Base-by-base conservation (phyloP, 2,329 filamentous ascomycete genomes). In the Fusarium palustre region DNA sequence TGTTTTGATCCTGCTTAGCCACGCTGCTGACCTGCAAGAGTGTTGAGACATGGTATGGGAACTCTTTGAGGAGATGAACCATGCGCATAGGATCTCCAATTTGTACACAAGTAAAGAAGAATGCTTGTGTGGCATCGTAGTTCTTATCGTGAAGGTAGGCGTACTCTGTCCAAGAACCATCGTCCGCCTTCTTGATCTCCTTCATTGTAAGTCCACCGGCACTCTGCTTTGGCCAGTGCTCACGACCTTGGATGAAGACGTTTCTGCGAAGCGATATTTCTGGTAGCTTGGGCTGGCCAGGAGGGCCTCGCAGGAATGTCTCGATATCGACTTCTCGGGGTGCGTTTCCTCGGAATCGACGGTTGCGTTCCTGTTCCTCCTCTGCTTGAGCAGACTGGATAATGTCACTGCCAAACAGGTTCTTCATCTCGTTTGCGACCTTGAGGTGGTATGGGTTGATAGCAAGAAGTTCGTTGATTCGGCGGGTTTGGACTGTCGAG, bases 21-120 rank as follows among this genome's bases (percentile, higher is more conserved):
- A 98, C 92, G 77, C 93, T 93, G 66, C 93, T 97, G 30, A 97
- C 94, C 77, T 97, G 94, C 24, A 98, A 89, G n/a, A 98, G 86
- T 3, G 93, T 94, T 2, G 93, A 96, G 70, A 98, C 91, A 77
- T 98, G 94, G 78, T 97, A 98, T 5, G 95, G 81, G 42, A 71
- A 73, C 66, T 74, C 63, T 57, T 76, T 77, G 41, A 98, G 83
- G 53, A 96, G 87, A 36, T 90, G 83, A 42, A 98, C 89, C 81
- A 99, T 87, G 56, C 90, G 86, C 79, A 97, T 91, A 6, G 93
- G 93, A 74, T 97, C 92, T 69, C 87, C 84, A 85, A 96, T 92
- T 72, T 92, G 90, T n/a, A 97, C 94, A 69, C 90, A 91, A 18
- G 84, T 82, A 57, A 93, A 90, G 79, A 98, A 99, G 55, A 91